These are phyloP conservation scores for Annulohypoxylon moriforme DNA, from an alignment of 495 filamentous ascomycete genomes.

Conservation along the genomic window DNA sequence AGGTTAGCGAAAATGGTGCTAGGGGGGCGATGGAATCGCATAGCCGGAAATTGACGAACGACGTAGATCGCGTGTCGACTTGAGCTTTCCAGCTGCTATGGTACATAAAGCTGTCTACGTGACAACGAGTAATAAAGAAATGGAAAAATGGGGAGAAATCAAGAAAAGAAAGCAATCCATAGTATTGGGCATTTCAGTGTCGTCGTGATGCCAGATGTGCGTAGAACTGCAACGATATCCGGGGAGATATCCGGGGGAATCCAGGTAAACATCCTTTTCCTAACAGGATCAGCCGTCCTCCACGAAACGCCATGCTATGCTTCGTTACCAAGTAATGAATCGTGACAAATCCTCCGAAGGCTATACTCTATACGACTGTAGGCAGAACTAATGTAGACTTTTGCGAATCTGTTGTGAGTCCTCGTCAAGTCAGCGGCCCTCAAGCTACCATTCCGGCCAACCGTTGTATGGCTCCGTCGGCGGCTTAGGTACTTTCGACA, in stretches of 20 bases:
- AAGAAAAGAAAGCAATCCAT: conserved; percentile 27
- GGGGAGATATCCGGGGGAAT: neutral
- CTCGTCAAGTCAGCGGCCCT: neutral
- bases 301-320: conserved; percentile 25
- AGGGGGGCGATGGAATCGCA: conserved; percentile 30
- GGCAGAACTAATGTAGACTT: neutral
- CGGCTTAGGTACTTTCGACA: neutral
- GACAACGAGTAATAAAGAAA: conserved; percentile 8
- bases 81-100: conserved; percentile 33
- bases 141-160: conserved; percentile 14
- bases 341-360: neutral
- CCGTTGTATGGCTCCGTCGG: neutral
- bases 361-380: neutral
- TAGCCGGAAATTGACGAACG: conserved; percentile 11
- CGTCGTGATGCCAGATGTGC: conserved; percentile 21
- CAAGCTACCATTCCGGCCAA: neutral
- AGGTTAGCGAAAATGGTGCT: conserved; percentile 22
- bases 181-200: conserved; percentile 20
- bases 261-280: neutral
- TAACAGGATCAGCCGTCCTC: conserved; percentile 10
- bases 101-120: conserved; percentile 40
- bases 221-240: conserved; percentile 3
- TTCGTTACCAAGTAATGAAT: conserved; percentile 4
- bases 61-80: conserved; percentile 20
- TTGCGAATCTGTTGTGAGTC: neutral